Evolutionary conservation across 306 rosid species (phyloP), one percentile per base, ranked within the genome.

Genomic region (Casuarina cunninghamiana): DNA sequence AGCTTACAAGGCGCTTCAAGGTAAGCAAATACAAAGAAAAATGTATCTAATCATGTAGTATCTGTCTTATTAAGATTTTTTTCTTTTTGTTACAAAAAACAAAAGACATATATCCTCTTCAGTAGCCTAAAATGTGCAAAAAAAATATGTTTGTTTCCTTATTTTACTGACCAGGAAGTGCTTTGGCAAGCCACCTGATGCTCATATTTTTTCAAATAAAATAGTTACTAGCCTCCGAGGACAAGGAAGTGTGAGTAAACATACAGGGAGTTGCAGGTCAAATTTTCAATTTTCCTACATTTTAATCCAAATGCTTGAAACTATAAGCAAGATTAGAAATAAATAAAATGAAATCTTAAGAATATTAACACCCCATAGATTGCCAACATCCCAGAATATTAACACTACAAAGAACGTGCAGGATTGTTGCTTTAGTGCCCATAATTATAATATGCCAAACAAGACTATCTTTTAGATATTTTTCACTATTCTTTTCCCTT

Each of bases 1-100:
- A 92, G 84, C 97, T 94, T 70, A 55, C 96, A 46, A 90, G 90
- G 83, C 91, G 85, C 80, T 84, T 94, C 77, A 89, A 94, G 97
- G 96, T 94, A 86, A 42, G 62, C 45, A 79, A 15, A 44, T 12
- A 60, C 9, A 10, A 41, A 58, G 61, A 3, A 8, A 43, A 10
- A 57, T n/a, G 12, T 5, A n/a, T 21, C 21, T 15, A 38, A 6
- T 71, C n/a, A 45, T 17, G 53, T 46, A 17, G 38, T 6, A 45
- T 63, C 41, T 12, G 6, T 12, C 2, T 10, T 61, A 26, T 44
- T 5, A 42, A 55, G 5, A 9, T 39, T 19, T 60, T 19, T 53
- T 67, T 54, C n/a, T 58, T 60, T 57, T 15, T 61, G 26, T 45
- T 37, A 26, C 32, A 26, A 26, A 26, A 26, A 26, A 26, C 1